Evolutionary conservation across 495 filamentous ascomycete genomes (phyloP).

Genomic region (Hyaloscypha finlandica): DNA sequence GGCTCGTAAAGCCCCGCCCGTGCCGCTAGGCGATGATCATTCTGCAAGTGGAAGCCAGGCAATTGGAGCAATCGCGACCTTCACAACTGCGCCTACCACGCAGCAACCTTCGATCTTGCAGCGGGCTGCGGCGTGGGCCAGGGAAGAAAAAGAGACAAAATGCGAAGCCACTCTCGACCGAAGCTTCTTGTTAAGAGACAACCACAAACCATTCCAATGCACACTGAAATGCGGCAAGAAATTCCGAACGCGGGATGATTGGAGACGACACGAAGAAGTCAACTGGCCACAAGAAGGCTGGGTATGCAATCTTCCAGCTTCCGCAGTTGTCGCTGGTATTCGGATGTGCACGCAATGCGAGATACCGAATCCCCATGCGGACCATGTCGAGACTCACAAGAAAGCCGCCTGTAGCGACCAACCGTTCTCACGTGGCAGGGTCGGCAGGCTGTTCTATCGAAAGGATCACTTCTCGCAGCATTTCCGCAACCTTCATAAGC

Average conservation of each 20-base stretch:
- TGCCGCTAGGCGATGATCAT: not conserved
- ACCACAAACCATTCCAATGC: not conserved
- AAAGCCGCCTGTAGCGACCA: not conserved
- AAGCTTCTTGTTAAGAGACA: not conserved
- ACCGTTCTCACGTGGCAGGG: not conserved
- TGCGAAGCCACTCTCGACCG: not conserved
- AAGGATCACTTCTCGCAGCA: constrained; percentile 3
- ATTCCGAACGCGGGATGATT: not conserved
- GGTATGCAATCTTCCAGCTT: not conserved
- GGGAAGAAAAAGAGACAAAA: not conserved
- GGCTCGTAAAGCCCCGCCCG: not conserved
- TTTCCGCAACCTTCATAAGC: not conserved
- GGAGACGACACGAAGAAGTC: not conserved
- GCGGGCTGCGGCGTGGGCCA: not conserved
- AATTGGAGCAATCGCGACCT: not conserved
- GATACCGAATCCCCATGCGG: not conserved
- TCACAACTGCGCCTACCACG: not conserved
- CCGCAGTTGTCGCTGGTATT: not conserved
- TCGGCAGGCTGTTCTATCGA: not conserved
- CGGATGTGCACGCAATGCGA: not conserved
- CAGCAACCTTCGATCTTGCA: not conserved
- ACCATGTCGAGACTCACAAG: not conserved
- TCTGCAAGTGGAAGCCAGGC: not conserved
- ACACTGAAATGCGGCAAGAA: not conserved
- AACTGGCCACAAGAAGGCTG: constrained; percentile 8